Percentiles rank a stretch among this genome's conserved stretches.
These are phyloP conservation scores for Hygrophila difformis DNA, from an alignment of 257 asterid species.

Conservation along the genomic window DNA sequence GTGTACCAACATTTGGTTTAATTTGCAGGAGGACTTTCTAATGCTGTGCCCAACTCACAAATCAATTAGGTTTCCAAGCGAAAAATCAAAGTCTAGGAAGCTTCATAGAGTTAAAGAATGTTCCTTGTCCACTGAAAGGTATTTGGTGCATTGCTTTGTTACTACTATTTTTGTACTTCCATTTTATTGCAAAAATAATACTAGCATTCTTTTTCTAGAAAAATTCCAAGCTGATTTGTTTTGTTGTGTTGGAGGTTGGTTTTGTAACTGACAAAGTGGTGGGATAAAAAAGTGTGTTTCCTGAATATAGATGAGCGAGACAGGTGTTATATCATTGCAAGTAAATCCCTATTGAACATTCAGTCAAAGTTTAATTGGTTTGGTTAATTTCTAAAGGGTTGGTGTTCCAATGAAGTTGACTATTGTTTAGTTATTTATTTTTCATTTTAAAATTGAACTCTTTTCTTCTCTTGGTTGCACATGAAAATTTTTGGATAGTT, in stretches of 20 bases:
- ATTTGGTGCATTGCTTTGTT: constrained; percentile 12
- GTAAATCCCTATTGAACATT: no score
- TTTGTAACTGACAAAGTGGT: no score
- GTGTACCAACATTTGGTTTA: background rate
- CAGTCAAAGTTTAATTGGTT: no score
- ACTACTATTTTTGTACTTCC: no score
- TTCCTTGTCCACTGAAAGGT: constrained; percentile 32
- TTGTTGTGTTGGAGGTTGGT: no score
- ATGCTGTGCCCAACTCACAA: constrained; percentile 83
- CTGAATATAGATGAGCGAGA: no score
- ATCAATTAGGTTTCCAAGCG: constrained; percentile 60
- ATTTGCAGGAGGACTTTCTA: constrained; percentile 52
- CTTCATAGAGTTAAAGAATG: constrained; percentile 19
- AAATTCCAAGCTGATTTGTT: no score
- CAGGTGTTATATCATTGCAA: no score
- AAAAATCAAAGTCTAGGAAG: constrained; percentile 40
- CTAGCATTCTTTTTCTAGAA: no score
- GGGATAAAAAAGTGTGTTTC: no score
- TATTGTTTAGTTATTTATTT: background rate
- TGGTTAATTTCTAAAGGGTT: background rate
- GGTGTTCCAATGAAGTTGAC: background rate
- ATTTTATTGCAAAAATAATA: no score
- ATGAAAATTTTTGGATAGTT: background rate
- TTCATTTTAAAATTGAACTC: no score
- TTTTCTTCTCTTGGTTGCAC: background rate